Percentiles rank a stretch among this genome's conserved stretches.
phyloP scores from a whole-genome alignment of 177 flowering plant species.

The Tripterygium wilfordii region DNA sequence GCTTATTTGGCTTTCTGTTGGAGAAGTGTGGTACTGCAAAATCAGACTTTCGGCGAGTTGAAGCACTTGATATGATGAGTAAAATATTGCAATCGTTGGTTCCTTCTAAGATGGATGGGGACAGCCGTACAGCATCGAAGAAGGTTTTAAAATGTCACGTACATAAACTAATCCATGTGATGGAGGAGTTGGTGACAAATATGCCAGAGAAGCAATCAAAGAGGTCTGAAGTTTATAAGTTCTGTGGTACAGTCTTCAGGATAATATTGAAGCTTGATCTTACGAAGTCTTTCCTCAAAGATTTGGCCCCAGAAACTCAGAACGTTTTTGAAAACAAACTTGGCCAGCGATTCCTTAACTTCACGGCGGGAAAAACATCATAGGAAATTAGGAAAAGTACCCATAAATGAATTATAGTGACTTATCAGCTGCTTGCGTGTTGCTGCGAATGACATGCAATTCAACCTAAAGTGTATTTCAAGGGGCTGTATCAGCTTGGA shows the following conservation, averaged over 20 bases:
- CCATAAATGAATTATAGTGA: too few relatives aligned
- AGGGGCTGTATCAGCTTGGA: too few relatives aligned
- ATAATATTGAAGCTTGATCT: constrained; percentile 37
- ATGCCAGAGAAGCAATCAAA: constrained; percentile 71
- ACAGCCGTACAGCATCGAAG: constrained; percentile 15
- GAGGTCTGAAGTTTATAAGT: constrained; percentile 57
- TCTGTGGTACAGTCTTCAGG: constrained; percentile 53
- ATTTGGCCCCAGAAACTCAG: constrained; percentile 48
- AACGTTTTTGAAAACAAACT: constrained; percentile 62
- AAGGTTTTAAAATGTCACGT: constrained; percentile 40
- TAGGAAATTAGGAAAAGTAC: too few relatives aligned
- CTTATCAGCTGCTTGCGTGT: too few relatives aligned
- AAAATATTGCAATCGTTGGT: constrained; percentile 47
- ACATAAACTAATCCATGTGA: constrained; percentile 32
- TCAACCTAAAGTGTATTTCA: too few relatives aligned
- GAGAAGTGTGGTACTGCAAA: constrained; percentile 60
- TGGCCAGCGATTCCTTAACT: constrained; percentile 45
- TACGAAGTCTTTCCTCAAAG: constrained; percentile 42
- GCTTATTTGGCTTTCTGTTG: constrained; percentile 55
- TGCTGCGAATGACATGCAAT: too few relatives aligned
- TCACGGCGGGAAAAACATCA: too few relatives aligned
- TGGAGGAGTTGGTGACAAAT: constrained; percentile 46
- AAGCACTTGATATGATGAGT: constrained; percentile 59
- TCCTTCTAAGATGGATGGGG: constrained; percentile 23
- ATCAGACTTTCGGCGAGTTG: constrained; percentile 62